phyloP scores from a whole-genome alignment of 352 stramenopile genomes.

The Globisporangium spinosum region DNA sequence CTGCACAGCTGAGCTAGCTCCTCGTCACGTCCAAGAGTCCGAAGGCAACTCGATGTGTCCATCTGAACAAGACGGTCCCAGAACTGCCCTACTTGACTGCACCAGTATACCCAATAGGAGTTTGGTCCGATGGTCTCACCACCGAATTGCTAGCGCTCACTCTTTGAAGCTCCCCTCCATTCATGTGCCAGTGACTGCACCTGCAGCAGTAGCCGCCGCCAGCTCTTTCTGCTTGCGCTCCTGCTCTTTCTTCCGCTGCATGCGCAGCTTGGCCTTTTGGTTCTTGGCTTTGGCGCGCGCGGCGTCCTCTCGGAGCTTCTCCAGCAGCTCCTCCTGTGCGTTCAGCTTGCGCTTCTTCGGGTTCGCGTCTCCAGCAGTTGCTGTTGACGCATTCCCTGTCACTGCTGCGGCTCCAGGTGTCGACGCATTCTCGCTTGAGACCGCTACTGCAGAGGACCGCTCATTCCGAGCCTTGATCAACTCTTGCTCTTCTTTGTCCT shows the following conservation, averaged over 20 bases:
- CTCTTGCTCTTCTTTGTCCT: slow-evolving; percentile 61
- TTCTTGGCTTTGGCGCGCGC: slow-evolving; percentile 72
- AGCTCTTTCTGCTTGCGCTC: slow-evolving; percentile 26
- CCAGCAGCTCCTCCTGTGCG: slow-evolving; percentile 65
- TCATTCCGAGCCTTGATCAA: slow-evolving; percentile 40
- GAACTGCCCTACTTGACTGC: not conserved
- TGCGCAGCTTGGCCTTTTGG: slow-evolving; percentile 64
- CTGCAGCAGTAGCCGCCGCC: not conserved
- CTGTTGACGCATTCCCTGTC: not conserved
- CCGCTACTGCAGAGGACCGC: slow-evolving; percentile 6
- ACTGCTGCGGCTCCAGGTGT: not conserved
- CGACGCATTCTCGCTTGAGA: not conserved
- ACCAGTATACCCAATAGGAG: not conserved
- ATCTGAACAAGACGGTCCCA: not conserved
- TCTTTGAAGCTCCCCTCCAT: not conserved
- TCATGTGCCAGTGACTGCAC: not conserved
- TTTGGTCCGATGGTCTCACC: not conserved
- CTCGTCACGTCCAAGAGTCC: not conserved
- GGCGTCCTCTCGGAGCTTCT: slow-evolving; percentile 60
- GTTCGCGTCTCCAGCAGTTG: not conserved
- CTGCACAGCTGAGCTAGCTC: not conserved
- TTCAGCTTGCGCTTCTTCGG: slow-evolving; percentile 62
- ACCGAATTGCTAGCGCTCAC: not conserved
- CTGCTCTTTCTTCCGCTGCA: slow-evolving; percentile 74
- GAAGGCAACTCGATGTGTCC: not conserved